Evolutionary conservation across 306 rosid genomes (phyloP).

Genomic region (Ziziphus jujuba): DNA sequence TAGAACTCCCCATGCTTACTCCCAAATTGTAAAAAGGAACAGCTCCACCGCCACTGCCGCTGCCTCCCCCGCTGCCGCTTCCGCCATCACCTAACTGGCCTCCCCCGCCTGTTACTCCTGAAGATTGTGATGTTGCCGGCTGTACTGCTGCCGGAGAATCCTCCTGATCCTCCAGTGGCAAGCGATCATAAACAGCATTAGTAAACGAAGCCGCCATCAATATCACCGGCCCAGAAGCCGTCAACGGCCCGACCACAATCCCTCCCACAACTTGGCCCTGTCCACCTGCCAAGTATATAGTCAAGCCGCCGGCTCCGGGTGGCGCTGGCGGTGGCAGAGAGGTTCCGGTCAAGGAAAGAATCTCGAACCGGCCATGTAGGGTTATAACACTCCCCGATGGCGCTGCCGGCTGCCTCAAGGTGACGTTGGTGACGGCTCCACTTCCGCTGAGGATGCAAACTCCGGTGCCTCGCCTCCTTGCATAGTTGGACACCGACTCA

Average conservation of each 20-base stretch:
- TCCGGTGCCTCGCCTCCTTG: slow-evolving; percentile 33
- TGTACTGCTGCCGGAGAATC: slow-evolving; percentile 2
- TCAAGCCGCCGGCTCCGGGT: slow-evolving; percentile 29
- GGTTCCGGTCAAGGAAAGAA: slow-evolving; percentile 38
- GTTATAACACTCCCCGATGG: slow-evolving; percentile 20
- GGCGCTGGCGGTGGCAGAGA: slow-evolving; percentile 43
- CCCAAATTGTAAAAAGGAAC: slow-evolving; percentile 36
- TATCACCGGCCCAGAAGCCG: slow-evolving; percentile 38
- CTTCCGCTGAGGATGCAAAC: slow-evolving; percentile 34
- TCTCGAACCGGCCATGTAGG: slow-evolving; percentile 39
- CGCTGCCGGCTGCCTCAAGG: slow-evolving; percentile 32
- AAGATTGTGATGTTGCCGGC: slow-evolving; percentile 20
- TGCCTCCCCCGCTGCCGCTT: not conserved
- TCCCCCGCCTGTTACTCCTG: slow-evolving; percentile 18
- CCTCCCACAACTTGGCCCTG: slow-evolving; percentile 47
- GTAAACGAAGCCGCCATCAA: slow-evolving; percentile 45
- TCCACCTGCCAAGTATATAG: slow-evolving; percentile 32
- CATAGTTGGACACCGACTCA: slow-evolving; percentile 29
- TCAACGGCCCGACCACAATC: slow-evolving; percentile 33
- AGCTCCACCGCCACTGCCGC: slow-evolving; percentile 11
- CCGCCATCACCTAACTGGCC: slow-evolving; percentile 11
- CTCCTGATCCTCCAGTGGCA: slow-evolving; percentile 36
- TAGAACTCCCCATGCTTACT: slow-evolving; percentile 3
- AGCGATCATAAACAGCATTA: slow-evolving; percentile 39
- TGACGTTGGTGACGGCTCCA: slow-evolving; percentile 37